Evolutionary conservation across 2,329 filamentous ascomycete genomes (phyloP).

Genomic region (Aspergillus latus): DNA sequence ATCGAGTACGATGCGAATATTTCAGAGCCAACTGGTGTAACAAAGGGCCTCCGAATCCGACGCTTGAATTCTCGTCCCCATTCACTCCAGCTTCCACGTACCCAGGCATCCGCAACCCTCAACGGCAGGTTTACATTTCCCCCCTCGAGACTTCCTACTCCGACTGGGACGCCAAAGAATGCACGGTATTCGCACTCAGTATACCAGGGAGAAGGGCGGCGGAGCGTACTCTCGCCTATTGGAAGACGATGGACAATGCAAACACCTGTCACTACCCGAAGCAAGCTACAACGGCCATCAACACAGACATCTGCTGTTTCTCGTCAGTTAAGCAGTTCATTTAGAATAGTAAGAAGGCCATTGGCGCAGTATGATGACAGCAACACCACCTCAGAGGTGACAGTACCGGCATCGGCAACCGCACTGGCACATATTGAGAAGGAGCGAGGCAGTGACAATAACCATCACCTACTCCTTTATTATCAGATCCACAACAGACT

Average conservation of each 20-base stretch:
- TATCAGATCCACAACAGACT: neutral
- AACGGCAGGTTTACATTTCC: neutral
- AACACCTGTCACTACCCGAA: neutral
- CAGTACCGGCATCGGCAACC: neutral
- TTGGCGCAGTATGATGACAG: neutral
- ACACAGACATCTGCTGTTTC: neutral
- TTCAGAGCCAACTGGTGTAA: neutral
- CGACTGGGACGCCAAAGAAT: conserved; percentile 7
- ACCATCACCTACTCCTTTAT: neutral
- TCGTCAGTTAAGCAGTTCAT: neutral
- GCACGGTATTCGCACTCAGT: conserved; percentile 17
- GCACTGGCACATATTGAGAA: neutral
- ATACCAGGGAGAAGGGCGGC: conserved; percentile 18
- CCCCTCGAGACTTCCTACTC: conserved; percentile 20
- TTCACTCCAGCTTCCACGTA: neutral
- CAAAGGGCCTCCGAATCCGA: neutral
- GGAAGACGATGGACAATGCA: conserved; percentile 2
- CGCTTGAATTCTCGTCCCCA: neutral
- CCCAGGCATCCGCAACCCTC: conserved; percentile 1
- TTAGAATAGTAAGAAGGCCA: neutral
- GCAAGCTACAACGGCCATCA: neutral
- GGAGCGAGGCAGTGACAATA: neutral
- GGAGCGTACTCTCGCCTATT: conserved; percentile 16
- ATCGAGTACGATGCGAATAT: neutral
- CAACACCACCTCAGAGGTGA: neutral